Conservation (phyloP, 2,329 filamentous ascomycete species). For the Ceratocystis ficicola region DNA sequence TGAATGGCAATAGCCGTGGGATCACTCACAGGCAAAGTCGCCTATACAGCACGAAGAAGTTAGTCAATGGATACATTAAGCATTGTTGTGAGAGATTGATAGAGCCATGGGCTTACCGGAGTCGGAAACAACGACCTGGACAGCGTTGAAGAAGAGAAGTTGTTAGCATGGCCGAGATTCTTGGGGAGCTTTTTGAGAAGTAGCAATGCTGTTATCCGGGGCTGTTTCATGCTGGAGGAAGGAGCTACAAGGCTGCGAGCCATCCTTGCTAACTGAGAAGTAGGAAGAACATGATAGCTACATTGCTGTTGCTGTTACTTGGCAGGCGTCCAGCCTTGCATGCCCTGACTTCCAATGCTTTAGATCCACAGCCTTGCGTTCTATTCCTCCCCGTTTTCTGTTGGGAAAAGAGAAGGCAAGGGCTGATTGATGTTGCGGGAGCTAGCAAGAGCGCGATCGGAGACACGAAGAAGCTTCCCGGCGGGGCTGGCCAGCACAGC, state of each 20-base stretch:
- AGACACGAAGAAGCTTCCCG: no score
- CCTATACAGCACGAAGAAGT: constrained; percentile 36
- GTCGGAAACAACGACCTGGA: constrained; percentile 89
- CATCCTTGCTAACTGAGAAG: constrained; percentile 6
- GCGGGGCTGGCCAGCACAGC: no score
- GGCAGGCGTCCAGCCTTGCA: no score
- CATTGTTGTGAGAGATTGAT: background rate
- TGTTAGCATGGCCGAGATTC: background rate
- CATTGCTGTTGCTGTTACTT: background rate
- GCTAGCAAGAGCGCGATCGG: no score
- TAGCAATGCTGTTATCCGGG: background rate
- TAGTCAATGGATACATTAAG: constrained; percentile 19
- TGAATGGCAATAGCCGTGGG: constrained; percentile 17
- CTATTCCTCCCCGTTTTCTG: background rate
- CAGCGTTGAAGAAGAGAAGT: constrained; percentile 16
- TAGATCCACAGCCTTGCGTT: no score
- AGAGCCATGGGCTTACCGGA: constrained; percentile 55
- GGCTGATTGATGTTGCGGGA: no score
- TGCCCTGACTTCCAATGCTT: no score
- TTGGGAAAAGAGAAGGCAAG: background rate
- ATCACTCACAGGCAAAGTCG: constrained; percentile 63
- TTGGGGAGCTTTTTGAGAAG: no score
- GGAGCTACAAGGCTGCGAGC: constrained; percentile 11
- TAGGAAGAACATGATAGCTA: background rate
- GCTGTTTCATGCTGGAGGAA: constrained; percentile 2